phyloP scores from a whole-genome alignment of 345 rosid genomes.

The Citrus sinensis region DVS_A1.0 CM039164.1:28384501-28385000 shows the following conservation, averaged over 20 bases:
- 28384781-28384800: background rate
- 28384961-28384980: too few species aligned
- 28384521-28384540: background rate
- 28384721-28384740: background rate
- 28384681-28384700: constrained; percentile 15
- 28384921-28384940: too few species aligned
- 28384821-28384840: background rate
- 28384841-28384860: background rate
- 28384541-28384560: background rate
- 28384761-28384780: background rate
- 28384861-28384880: too few species aligned
- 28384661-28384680: constrained; percentile 47
- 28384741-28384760: background rate
- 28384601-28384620: constrained; percentile 59
- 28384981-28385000: too few species aligned
- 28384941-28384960: too few species aligned
- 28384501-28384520: constrained; percentile 5
- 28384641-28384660: constrained; percentile 61
- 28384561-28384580: constrained; percentile 26
- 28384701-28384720: background rate
- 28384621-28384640: constrained; percentile 61
- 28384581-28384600: constrained; percentile 61
- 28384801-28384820: background rate
- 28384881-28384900: too few species aligned
- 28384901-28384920: too few species aligned